Conservation (phyloP, 129 eudicot genomes). For the Helichrysum umbraculigerum region DNA sequence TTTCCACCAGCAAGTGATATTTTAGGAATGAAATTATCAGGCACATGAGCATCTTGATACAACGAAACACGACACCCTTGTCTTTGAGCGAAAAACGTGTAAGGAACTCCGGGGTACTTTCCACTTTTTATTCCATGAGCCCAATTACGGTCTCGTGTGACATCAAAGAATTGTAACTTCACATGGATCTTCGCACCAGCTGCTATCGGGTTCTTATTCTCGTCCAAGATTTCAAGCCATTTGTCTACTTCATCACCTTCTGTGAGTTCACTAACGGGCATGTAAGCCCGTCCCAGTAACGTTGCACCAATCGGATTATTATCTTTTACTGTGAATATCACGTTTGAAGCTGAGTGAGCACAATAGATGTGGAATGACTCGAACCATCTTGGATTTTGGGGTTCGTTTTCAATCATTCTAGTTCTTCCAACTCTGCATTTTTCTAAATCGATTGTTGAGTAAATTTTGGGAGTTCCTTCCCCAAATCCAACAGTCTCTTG, state of each 20-base stretch:
- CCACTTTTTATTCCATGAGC: conserved; percentile 54
- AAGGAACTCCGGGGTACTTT: conserved; percentile 74
- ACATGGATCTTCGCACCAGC: conserved; percentile 73
- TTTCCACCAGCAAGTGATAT: conserved; percentile 61
- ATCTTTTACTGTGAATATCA: conserved; percentile 63
- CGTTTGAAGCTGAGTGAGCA: conserved; percentile 58
- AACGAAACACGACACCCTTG: conserved; percentile 62
- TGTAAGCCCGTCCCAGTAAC: conserved; percentile 62
- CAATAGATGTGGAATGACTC: conserved; percentile 81
- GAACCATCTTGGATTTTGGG: conserved; percentile 64
- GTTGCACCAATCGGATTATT: conserved; percentile 71
- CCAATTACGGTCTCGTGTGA: conserved; percentile 61
- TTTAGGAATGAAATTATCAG: conserved; percentile 62
- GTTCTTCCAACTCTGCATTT: conserved; percentile 78
- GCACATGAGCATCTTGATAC: conserved; percentile 78
- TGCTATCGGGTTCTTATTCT: conserved; percentile 44
- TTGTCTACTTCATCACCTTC: conserved; percentile 65
- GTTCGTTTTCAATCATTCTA: conserved; percentile 59
- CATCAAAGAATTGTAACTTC: conserved; percentile 62
- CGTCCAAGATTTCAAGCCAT: conserved; percentile 71
- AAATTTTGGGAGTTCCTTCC: conserved; percentile 73
- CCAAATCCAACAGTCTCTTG: conserved; percentile 75
- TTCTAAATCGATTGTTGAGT: conserved; percentile 72
- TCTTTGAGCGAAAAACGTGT: conserved; percentile 67
- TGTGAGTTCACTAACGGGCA: conserved; percentile 54